Evolutionary conservation across 805 yeast genomes (phyloP).

Genomic region (Ogataea henricii): DNA sequence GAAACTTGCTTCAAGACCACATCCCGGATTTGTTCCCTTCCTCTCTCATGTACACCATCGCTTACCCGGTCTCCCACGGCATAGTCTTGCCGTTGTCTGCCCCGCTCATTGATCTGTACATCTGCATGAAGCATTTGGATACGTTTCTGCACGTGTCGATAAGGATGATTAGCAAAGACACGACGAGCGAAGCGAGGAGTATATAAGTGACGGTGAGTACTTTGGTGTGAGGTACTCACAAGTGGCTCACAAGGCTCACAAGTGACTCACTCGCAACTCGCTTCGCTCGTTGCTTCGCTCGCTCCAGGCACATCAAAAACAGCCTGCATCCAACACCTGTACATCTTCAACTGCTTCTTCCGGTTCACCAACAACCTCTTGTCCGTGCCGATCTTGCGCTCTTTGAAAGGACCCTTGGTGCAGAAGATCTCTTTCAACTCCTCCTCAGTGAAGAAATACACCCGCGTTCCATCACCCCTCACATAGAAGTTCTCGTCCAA

Average conservation of each 20-base stretch:
- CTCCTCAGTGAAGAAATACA: constrained; percentile 94
- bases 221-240: no score
- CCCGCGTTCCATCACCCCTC: constrained; percentile 97
- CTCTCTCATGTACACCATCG: constrained; percentile 36
- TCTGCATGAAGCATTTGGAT: constrained; percentile 52
- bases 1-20: constrained; percentile 39
- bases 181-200: not conserved
- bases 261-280: not conserved
- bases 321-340: constrained; percentile 95
- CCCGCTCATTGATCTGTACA: constrained; percentile 48
- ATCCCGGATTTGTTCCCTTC: constrained; percentile 52
- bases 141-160: constrained; percentile 64
- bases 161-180: constrained; percentile 31
- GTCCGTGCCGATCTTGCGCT: constrained; percentile 82
- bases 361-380: constrained; percentile 88
- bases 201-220: no score
- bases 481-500: constrained; percentile 93
- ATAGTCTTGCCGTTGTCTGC: constrained; percentile 46
- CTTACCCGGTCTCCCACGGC: constrained; percentile 57
- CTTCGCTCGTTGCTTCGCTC: not conserved
- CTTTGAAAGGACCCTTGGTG: constrained; percentile 53
- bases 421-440: constrained; percentile 78
- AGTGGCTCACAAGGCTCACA: no score
- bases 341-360: constrained; percentile 92
- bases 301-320: constrained; percentile 52